Percentiles rank a stretch among this genome's conserved stretches.
Evolutionary conservation across 192 early-diverging fungal genomes (phyloP).

Genomic region (Coemansia sp.): DNA sequence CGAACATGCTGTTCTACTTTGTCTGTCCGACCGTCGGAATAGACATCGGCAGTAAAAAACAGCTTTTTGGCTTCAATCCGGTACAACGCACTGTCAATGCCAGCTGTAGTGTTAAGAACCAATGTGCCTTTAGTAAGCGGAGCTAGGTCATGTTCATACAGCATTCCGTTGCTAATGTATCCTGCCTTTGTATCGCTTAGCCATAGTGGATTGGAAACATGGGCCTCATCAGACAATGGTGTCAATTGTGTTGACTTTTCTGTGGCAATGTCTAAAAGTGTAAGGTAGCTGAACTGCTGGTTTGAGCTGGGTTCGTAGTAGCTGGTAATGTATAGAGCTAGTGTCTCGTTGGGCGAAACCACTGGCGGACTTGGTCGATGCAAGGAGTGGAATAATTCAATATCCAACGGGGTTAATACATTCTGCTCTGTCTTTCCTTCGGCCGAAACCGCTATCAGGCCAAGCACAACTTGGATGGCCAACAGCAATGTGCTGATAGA

Average conservation of each 20-base stretch:
- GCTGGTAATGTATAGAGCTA: slow-evolving; percentile 27
- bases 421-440: neutral
- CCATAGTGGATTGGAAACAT: slow-evolving; percentile 34
- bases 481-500: neutral
- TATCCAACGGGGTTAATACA: slow-evolving; percentile 52
- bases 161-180: slow-evolving; percentile 18
- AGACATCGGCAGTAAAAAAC: slow-evolving; percentile 28
- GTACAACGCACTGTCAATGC: slow-evolving; percentile 27
- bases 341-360: slow-evolving; percentile 31
- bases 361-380: slow-evolving; percentile 26
- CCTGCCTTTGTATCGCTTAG: slow-evolving; percentile 14
- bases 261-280: slow-evolving; percentile 20
- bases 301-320: slow-evolving; percentile 26
- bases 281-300: slow-evolving; percentile 20
- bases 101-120: slow-evolving; percentile 22
- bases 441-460: neutral
- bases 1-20: slow-evolving; percentile 42
- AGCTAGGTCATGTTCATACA: slow-evolving; percentile 28
- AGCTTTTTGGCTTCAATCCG: slow-evolving; percentile 5
- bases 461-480: neutral
- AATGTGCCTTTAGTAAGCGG: slow-evolving; percentile 27
- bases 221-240: slow-evolving; percentile 2
- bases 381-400: slow-evolving; percentile 31
- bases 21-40: slow-evolving; percentile 45
- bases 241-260: slow-evolving; percentile 36